phyloP scores from a whole-genome alignment of 805 yeast genomes.

The Metschnikowia noctiluminum region DNA sequence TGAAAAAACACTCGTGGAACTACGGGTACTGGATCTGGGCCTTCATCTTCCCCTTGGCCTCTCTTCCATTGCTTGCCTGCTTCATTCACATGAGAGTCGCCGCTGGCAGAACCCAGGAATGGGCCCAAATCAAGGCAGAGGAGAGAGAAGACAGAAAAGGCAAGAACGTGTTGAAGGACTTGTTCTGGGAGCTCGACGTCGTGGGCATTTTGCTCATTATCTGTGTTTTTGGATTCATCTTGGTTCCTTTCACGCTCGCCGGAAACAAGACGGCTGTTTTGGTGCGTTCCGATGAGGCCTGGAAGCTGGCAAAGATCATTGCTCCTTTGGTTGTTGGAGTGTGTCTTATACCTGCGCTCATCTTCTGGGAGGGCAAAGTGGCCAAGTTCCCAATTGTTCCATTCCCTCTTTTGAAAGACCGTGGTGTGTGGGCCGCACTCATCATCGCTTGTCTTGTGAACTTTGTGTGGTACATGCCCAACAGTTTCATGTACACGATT shows the following conservation, averaged over 20 bases:
- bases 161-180: slow-evolving; percentile 23
- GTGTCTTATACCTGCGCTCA: slow-evolving; percentile 54
- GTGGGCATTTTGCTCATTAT: slow-evolving; percentile 57
- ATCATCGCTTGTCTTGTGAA: slow-evolving; percentile 55
- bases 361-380: slow-evolving; percentile 54
- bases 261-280: slow-evolving; percentile 33
- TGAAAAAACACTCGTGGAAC: slow-evolving; percentile 58
- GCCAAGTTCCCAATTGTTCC: slow-evolving; percentile 68
- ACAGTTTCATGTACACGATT: slow-evolving; percentile 65
- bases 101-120: slow-evolving; percentile 53
- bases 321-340: slow-evolving; percentile 71
- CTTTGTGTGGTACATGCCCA: slow-evolving; percentile 65
- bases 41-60: slow-evolving; percentile 62
- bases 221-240: slow-evolving; percentile 57
- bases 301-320: slow-evolving; percentile 61
- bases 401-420: slow-evolving; percentile 52
- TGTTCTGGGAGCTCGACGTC: slow-evolving; percentile 64
- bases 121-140: slow-evolving; percentile 40
- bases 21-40: slow-evolving; percentile 76
- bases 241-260: slow-evolving; percentile 73
- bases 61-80: slow-evolving; percentile 57
- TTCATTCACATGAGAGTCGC: slow-evolving; percentile 52
- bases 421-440: slow-evolving; percentile 74
- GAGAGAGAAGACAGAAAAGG: slow-evolving; percentile 28
- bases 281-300: slow-evolving; percentile 32